These are phyloP conservation scores for Epichloe amarillans DNA, from an alignment of 2,329 filamentous ascomycete genomes.

Conservation along the genomic window DNA sequence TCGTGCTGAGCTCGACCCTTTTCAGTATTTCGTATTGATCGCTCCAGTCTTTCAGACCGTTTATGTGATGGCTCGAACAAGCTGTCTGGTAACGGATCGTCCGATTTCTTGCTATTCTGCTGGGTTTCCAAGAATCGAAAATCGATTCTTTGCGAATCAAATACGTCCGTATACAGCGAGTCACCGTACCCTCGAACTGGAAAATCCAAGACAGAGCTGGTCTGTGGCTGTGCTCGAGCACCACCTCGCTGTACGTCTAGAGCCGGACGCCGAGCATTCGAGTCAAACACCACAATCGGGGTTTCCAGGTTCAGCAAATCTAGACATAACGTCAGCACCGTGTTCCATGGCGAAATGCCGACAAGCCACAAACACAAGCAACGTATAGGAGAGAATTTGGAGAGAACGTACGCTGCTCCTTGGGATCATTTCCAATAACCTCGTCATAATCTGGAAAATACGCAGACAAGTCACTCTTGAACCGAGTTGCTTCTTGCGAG, in stretches of 20 bases:
- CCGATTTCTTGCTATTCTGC: conserved; percentile 26
- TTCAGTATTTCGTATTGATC: conserved; percentile 49
- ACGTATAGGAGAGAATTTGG: neutral
- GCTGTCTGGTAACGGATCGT: conserved; percentile 44
- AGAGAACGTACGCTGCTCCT: conserved; percentile 54
- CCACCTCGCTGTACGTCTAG: conserved; percentile 4
- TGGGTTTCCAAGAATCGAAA: conserved; percentile 39
- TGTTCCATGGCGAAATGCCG: neutral
- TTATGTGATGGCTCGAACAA: conserved; percentile 42
- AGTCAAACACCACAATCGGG: conserved; percentile 56
- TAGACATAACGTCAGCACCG: conserved; percentile 20
- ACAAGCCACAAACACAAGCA: neutral
- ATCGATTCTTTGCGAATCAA: conserved; percentile 42
- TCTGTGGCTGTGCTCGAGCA: neutral
- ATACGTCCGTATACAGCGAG: conserved; percentile 40
- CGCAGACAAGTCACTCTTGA: conserved; percentile 80
- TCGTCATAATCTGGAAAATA: conserved; percentile 95
- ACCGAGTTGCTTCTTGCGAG: conserved; percentile 70
- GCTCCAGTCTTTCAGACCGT: conserved; percentile 46
- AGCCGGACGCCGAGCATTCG: conserved; percentile 19
- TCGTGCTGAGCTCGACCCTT: conserved; percentile 54
- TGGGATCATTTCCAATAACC: conserved; percentile 73
- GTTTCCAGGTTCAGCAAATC: conserved; percentile 63
- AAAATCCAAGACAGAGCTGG: conserved; percentile 5
- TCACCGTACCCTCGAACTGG: conserved; percentile 41